Evolutionary conservation across 768 basidiomycete genomes (phyloP), one percentile per base, ranked within the genome.

Genomic region (Rhodotorula kratochvilovae): DNA sequence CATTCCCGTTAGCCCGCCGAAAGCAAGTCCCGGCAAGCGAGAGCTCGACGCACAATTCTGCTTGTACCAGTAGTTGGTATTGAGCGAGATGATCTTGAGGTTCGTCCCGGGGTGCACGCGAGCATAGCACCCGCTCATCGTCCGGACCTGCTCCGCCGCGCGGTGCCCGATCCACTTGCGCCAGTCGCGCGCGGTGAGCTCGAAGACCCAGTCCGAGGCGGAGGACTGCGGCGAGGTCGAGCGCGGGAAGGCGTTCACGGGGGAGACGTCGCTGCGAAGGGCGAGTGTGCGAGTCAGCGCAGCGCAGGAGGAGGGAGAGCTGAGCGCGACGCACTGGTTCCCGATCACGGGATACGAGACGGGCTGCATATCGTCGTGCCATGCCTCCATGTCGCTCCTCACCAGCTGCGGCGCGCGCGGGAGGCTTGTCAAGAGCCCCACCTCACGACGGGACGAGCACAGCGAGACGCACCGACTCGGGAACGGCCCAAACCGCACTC

Each of bases 231-330:
- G 80, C 13, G 84, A 85, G 56, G 82, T 80, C 42, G 73, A 82
- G 42, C 85, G 83, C 25, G 87, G 86, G 80, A 87, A 88, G 67
- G 78, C 80, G 76, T 87, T 87, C 43, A 85, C 83, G 2, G 87
- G 87, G 0, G 85, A 83, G 31, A 82, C 80, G 72, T 88, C 87
- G 75, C 87, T 88, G 70, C 31, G 39, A 1, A 31, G 33, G 61
- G 35, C 5, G 17, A 35, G 17, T 1, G 29, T 16, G 23, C 19
- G 21, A 21, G 21, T 54, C 53, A 54, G 23, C 8, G 1, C 29
- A 16, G 8, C 13, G 6, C 21, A 29, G 11, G 55, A n/a, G 21
- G 11, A 23, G 4, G 21, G 23, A 35, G 23, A 16, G 36, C 16
- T 42, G 35, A 46, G 29, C 29, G 46, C 19, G n/a, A 35, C 46